Evolutionary conservation across 352 stramenopile species (phyloP).

Genomic region (Globisporangium viniferum): DNA sequence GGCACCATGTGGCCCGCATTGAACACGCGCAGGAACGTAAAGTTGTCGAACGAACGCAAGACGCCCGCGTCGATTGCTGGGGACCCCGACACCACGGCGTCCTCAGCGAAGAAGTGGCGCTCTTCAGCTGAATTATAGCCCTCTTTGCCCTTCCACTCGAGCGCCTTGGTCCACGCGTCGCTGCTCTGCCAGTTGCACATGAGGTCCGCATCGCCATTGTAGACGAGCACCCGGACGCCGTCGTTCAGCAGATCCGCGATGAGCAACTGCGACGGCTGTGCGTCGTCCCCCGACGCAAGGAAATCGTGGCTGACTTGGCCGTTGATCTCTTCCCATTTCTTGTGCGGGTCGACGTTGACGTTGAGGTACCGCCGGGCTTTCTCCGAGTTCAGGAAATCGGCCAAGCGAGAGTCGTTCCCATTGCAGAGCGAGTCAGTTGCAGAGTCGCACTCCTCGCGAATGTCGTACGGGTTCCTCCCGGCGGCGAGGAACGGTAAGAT

Average conservation of each 20-base stretch:
- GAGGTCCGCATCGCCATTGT: slow-evolving; percentile 92
- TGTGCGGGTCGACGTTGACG: slow-evolving; percentile 9
- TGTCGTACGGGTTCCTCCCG: slow-evolving; percentile 36
- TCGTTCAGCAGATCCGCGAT: slow-evolving; percentile 68
- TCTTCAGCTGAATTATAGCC: slow-evolving; percentile 51
- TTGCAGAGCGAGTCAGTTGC: neutral
- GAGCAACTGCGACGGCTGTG: slow-evolving; percentile 4
- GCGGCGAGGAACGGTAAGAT: slow-evolving; percentile 17
- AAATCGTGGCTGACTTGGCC: neutral
- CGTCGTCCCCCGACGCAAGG: neutral
- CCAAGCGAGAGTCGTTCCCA: neutral
- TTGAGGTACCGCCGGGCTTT: neutral
- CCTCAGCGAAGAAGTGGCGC: slow-evolving; percentile 5
- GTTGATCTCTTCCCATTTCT: neutral
- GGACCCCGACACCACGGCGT: neutral
- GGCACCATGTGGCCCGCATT: slow-evolving; percentile 94
- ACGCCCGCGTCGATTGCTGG: slow-evolving; percentile 15
- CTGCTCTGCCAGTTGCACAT: slow-evolving; percentile 95
- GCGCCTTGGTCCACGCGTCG: slow-evolving; percentile 79
- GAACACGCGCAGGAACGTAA: slow-evolving; percentile 93
- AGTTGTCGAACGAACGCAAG: slow-evolving; percentile 44
- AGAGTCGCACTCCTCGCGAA: slow-evolving; percentile 20
- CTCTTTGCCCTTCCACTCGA: slow-evolving; percentile 83
- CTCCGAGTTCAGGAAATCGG: slow-evolving; percentile 4
- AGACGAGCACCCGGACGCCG: slow-evolving; percentile 73